Conservation (phyloP, 345 rosid species). For the Aegle marmelos region DNA sequence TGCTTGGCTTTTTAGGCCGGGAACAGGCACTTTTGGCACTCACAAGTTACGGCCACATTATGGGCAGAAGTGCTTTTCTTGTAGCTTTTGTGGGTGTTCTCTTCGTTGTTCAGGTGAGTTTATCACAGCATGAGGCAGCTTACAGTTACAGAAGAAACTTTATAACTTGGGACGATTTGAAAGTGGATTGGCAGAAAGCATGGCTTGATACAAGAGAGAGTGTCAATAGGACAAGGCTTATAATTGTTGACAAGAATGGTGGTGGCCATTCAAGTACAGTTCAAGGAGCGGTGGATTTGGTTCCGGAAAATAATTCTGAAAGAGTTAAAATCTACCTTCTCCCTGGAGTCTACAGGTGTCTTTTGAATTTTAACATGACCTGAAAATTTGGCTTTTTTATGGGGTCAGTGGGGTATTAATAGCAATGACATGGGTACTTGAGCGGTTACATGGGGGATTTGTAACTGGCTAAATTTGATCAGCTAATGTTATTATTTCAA, state of each 20-base stretch:
- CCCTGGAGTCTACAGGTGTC: conserved; percentile 87
- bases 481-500: not conserved
- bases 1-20: not conserved
- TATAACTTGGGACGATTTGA: conserved; percentile 81
- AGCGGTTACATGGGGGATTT: conserved; percentile 15
- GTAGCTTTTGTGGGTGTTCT: conserved; percentile 14
- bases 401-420: conserved; percentile 36
- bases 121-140: not conserved
- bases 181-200: conserved; percentile 30
- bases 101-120: conserved; percentile 10
- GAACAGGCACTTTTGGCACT: not conserved
- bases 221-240: conserved; percentile 37
- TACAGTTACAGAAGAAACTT: conserved; percentile 15
- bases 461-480: not conserved
- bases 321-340: conserved; percentile 77
- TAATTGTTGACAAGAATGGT: conserved; percentile 70
- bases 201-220: conserved; percentile 27
- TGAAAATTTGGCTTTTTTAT: conserved; percentile 32
- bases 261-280: conserved; percentile 69
- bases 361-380: not conserved
- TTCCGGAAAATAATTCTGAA: conserved; percentile 50
- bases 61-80: conserved; percentile 6
- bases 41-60: not conserved
- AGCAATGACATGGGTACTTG: conserved; percentile 35
- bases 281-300: conserved; percentile 91